Percentiles rank a stretch among this genome's conserved stretches.
These are phyloP conservation scores for Candida glucosophila DNA, from an alignment of 1,139 yeast genomes.

Conservation along the genomic window DNA sequence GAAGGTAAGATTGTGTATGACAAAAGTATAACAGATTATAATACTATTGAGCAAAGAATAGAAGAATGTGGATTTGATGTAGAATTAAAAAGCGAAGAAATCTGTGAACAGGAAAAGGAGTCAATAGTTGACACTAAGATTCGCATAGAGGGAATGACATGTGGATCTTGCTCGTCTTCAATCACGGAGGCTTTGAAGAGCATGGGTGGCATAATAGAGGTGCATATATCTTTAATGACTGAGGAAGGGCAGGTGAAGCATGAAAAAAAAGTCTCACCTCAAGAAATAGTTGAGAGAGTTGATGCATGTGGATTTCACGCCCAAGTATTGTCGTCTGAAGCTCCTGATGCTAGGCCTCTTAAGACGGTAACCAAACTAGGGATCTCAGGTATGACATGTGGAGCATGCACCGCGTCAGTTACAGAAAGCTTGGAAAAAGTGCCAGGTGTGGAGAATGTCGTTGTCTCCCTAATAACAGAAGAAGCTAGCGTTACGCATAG, in stretches of 20 bases:
- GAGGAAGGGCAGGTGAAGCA: conserved; percentile 23
- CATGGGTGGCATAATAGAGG: conserved; percentile 16
- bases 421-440: conserved; percentile 41
- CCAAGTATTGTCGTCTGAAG: conserved; percentile 3
- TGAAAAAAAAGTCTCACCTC: conserved; percentile 5
- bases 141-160: conserved; percentile 28
- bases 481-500: conserved; percentile 52
- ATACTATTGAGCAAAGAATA: conserved; percentile 11
- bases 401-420: conserved; percentile 66
- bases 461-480: conserved; percentile 69
- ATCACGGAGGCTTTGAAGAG: conserved; percentile 17
- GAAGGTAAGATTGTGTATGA: conserved; percentile 21
- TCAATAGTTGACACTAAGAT: conserved; percentile 1
- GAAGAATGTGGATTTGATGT: conserved; percentile 35
- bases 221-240: conserved; percentile 25
- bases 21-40: conserved; percentile 5
- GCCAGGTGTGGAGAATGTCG: conserved; percentile 41
- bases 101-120: neutral
- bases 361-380: conserved; percentile 16
- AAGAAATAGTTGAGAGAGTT: conserved; percentile 11
- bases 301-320: conserved; percentile 34
- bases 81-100: conserved; percentile 1
- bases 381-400: conserved; percentile 80
- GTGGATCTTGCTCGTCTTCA: conserved; percentile 28
- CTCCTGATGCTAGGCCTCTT: conserved; percentile 5